A percentile compares a stretch with the other conserved stretches of the same genome.
These are phyloP conservation scores for Backusella circina DNA, from an alignment of 192 early-diverging fungal genomes.

Conservation along the genomic window DNA sequence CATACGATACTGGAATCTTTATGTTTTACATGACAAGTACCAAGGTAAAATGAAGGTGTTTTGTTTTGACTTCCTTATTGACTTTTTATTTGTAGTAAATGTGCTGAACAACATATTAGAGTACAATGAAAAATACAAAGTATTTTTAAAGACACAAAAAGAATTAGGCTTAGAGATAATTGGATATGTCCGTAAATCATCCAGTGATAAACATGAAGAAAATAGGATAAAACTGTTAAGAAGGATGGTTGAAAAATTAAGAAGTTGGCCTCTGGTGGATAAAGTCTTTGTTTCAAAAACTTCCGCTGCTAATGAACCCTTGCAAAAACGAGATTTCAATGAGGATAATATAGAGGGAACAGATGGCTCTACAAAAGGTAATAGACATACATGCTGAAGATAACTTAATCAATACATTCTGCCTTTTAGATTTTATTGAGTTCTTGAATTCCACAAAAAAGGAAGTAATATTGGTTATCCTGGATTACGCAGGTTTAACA, in stretches of 20 bases:
- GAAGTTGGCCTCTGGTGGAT: neutral
- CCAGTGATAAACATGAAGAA: neutral
- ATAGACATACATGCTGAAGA: slow-evolving; percentile 10
- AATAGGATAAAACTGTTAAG: neutral
- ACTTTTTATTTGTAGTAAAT: slow-evolving; percentile 6
- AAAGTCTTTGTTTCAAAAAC: slow-evolving; percentile 5
- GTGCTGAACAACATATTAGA: too few relatives aligned
- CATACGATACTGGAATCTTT: neutral
- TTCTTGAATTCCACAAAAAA: slow-evolving; percentile 2
- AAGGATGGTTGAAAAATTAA: neutral
- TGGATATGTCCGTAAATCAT: slow-evolving; percentile 1
- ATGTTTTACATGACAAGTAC: slow-evolving; percentile 7
- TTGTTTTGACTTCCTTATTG: slow-evolving; percentile 1
- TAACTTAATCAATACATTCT: slow-evolving; percentile 8
- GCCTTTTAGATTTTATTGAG: slow-evolving; percentile 11
- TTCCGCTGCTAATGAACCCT: neutral
- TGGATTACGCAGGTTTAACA: slow-evolving; percentile 9
- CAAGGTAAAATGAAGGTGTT: slow-evolving; percentile 3
- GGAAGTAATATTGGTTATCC: slow-evolving; percentile 6
- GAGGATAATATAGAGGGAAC: neutral
- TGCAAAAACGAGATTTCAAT: neutral
- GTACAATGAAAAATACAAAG: too few relatives aligned
- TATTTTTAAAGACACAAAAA: too few relatives aligned
- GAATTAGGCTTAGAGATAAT: too few relatives aligned
- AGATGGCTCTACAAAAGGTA: slow-evolving; percentile 2